phyloP scores from a whole-genome alignment of 2,329 filamentous ascomycete genomes.

The Paecilomyces sp. region DNA sequence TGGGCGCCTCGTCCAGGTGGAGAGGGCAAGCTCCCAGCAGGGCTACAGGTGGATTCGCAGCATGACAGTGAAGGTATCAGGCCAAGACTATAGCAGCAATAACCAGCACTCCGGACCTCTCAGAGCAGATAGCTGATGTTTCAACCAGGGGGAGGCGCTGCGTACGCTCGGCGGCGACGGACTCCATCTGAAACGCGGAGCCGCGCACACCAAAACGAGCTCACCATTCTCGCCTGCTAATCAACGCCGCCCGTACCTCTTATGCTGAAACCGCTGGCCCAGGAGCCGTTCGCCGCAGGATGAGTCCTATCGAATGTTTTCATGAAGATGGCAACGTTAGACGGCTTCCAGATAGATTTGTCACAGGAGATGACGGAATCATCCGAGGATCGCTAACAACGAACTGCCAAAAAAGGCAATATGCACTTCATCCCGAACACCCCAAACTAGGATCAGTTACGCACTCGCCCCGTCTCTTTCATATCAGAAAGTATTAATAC shows the following conservation, averaged over 20 bases:
- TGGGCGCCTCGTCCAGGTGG: background rate
- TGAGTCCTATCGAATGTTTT: background rate
- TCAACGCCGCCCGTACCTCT: background rate
- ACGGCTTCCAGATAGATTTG: background rate
- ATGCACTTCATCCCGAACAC: background rate
- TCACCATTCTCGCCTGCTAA: background rate
- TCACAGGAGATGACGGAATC: background rate
- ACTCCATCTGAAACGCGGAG: background rate
- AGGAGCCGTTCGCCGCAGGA: background rate
- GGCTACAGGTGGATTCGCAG: background rate
- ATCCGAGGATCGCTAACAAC: background rate
- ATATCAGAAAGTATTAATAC: background rate
- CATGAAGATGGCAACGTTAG: background rate
- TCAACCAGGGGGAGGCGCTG: background rate
- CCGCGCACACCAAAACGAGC: background rate
- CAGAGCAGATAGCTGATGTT: background rate
- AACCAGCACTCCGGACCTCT: background rate
- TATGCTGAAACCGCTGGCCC: background rate
- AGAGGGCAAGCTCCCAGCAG: background rate
- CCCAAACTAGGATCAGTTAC: background rate
- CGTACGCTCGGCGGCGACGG: background rate
- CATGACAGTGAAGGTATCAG: background rate
- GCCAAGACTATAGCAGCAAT: background rate
- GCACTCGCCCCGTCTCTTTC: background rate
- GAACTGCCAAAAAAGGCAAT: background rate